A percentile compares a stretch with the other conserved stretches of the same genome.
Conservation (phyloP, 768 basidiomycete genomes). For the Suillus subalutaceus region DNA sequence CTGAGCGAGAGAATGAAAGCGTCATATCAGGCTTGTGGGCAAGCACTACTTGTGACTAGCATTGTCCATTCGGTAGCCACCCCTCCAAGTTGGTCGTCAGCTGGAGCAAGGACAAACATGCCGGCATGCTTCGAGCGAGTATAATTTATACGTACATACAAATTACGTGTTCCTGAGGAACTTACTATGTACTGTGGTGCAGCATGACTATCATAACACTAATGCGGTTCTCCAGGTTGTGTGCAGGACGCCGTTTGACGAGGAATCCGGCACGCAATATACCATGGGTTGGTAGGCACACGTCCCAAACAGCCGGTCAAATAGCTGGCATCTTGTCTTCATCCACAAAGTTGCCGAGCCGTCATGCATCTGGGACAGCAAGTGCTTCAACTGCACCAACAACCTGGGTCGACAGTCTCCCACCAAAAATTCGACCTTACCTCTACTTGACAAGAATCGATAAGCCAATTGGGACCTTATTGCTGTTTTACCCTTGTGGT, state of each 20-base stretch:
- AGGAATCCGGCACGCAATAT: neutral
- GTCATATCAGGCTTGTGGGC: neutral
- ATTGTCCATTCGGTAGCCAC: no score
- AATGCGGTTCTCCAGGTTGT: neutral
- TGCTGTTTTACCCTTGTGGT: conserved; percentile 96
- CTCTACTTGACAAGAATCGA: conserved; percentile 86
- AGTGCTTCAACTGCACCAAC: conserved; percentile 20
- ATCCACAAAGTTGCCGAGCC: conserved; percentile 13
- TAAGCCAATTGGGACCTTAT: conserved; percentile 92
- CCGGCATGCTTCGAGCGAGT: neutral
- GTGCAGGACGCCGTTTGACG: neutral
- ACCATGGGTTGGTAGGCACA: neutral
- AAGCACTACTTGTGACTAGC: neutral
- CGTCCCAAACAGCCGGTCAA: neutral
- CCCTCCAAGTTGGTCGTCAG: no score
- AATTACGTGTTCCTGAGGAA: neutral
- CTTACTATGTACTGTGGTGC: neutral
- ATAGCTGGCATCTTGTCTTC: neutral
- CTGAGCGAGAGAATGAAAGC: neutral
- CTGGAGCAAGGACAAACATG: neutral
- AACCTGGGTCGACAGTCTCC: conserved; percentile 73
- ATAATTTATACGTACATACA: neutral
- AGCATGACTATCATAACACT: neutral
- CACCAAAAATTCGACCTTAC: conserved; percentile 70
- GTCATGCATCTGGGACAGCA: conserved; percentile 15